Base-by-base conservation (phyloP, 306 rosid species). In the Acacia crassicarpa region DNA sequence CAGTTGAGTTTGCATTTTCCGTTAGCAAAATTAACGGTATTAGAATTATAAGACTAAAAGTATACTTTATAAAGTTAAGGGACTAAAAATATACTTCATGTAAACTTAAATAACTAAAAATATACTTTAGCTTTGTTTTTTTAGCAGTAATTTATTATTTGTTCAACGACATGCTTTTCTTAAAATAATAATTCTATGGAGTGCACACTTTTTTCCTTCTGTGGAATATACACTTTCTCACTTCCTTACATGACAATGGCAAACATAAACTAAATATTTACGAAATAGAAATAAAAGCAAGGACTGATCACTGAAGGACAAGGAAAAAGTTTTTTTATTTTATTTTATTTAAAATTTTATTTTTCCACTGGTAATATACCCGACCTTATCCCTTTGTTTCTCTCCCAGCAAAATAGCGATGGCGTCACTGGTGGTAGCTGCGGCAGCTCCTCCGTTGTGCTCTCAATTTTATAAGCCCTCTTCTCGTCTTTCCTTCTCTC, bases 391-490 rank as follows among this genome's bases (percentile, higher is more conserved):
- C 14, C 66, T 27, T 43, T 13, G 16, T 48, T 54, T 72, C 83
- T 71, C 85, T 59, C 54, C 1, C 76, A 25, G 22, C 56, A 2
- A 71, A 23, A 12, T 45, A 44, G 88, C 85, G 59, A 87, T 87
- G 97, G 98, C 92, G 35, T 90, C 97, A 2, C 87, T 92, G 20
- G 44, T 93, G 40, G 83, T 94, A 51, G 91, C 30, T 58, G 12
- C 86, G 9, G 70, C 91, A 68, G 84, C 92, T 85, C 85, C 88
- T 30, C 83, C 92, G 30, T 78, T 89, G 48, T 75, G 87, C 32
- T 17, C 66, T 85, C 83, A 87, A 81, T 63, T 73, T 1, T 84
- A 81, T 22, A 44, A 43, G 66, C 75, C 82, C 27, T 76, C 83
- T 40, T 87, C 89, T 75, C 86, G 89, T 75, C 85, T 88, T 80